Conservation (phyloP, 2,329 filamentous ascomycete species). For the Calonectria fujianensis region DNA sequence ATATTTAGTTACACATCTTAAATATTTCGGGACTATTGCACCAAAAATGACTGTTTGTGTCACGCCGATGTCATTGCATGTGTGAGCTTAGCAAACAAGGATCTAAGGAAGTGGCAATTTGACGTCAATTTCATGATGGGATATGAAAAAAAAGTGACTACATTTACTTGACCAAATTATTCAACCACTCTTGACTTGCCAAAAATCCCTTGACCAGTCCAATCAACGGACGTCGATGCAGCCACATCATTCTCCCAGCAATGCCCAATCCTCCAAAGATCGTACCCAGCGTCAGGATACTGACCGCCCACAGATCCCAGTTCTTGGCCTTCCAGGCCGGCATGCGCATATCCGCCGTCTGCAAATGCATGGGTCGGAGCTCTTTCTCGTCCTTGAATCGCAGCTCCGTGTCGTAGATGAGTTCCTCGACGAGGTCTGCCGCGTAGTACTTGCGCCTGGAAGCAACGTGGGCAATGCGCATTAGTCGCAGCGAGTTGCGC, state of each 20-base stretch:
- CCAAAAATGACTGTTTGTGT: no score
- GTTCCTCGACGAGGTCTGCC: constrained; percentile 64
- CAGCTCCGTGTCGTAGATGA: constrained; percentile 61
- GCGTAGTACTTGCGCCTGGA: constrained; percentile 60
- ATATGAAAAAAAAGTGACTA: neutral
- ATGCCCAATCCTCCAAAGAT: constrained; percentile 23
- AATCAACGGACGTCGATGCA: neutral
- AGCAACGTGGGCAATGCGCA: constrained; percentile 61
- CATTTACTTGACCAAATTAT: neutral
- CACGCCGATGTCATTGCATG: no score
- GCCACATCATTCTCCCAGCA: constrained; percentile 21
- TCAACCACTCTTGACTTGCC: neutral
- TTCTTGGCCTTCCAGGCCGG: constrained; percentile 61
- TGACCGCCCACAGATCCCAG: constrained; percentile 60
- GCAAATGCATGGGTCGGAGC: constrained; percentile 63
- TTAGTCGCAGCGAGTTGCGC: constrained; percentile 61
- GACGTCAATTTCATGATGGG: neutral
- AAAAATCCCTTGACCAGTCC: neutral
- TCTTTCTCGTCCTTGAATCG: constrained; percentile 45
- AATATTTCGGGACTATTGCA: no score
- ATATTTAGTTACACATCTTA: no score
- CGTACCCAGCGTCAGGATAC: constrained; percentile 58
- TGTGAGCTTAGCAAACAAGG: no score
- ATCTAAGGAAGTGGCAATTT: neutral
- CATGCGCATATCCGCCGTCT: constrained; percentile 67